Evolutionary conservation across 169 alveolate species (phyloP).

Genomic region (Hepatocystis sp.): DNA sequence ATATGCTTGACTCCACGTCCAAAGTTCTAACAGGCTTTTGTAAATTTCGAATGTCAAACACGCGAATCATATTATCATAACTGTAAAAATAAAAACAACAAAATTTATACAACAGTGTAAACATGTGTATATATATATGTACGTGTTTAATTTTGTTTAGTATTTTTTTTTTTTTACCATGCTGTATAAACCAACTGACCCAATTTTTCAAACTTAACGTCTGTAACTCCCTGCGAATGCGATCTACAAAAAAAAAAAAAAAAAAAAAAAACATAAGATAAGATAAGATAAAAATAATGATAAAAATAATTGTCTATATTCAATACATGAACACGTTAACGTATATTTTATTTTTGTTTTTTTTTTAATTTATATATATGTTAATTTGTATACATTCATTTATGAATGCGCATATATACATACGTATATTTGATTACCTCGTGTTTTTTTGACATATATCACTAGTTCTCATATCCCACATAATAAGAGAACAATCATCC

Average conservation of each 20-base stretch:
- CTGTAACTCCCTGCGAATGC: slow-evolving; percentile 68
- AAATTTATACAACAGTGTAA: not conserved
- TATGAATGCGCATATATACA: no score
- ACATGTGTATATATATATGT: not conserved
- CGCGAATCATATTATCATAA: slow-evolving; percentile 61
- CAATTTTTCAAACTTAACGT: slow-evolving; percentile 37
- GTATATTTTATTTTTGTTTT: slow-evolving; percentile 2
- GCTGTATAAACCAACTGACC: slow-evolving; percentile 28
- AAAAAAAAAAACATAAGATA: not conserved
- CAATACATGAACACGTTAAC: not conserved
- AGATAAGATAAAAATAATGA: slow-evolving; percentile 1
- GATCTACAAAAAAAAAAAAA: slow-evolving; percentile 25
- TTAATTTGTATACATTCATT: no score
- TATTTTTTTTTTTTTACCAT: slow-evolving; percentile 20
- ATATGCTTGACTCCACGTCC: slow-evolving; percentile 65
- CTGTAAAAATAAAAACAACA: slow-evolving; percentile 5
- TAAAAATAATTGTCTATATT: not conserved
- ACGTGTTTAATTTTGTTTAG: not conserved
- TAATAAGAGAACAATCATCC: slow-evolving; percentile 63
- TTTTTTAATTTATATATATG: no score
- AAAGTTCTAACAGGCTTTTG: slow-evolving; percentile 37
- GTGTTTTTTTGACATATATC: slow-evolving; percentile 21
- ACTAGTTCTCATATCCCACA: slow-evolving; percentile 57
- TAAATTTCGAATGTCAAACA: slow-evolving; percentile 45
- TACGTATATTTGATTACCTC: no score